Evolutionary conservation across 108 stramenopile species (phyloP), one percentile per base, ranked within the genome.

Genomic region (Fragilaria radians): DNA sequence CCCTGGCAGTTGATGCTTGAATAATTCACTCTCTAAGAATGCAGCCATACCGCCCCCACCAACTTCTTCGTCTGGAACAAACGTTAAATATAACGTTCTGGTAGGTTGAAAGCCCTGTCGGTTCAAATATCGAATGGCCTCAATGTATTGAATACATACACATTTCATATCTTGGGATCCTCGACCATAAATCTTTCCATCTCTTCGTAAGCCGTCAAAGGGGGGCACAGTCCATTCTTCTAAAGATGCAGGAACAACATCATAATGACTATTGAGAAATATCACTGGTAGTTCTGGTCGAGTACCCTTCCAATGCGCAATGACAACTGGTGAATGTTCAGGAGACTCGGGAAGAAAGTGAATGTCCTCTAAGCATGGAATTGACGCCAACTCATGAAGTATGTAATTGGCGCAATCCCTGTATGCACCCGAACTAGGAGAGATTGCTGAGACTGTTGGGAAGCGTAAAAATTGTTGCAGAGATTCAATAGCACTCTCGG

Each of bases 151-250:
- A 5, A 93, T 72, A 48, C 91, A 93, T 7, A 98, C 97, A 73
- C 92, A 94, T 63, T 97, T 97, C 96, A 97, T 97, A 71, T 96
- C 95, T 73, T 96, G 95, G 18, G 94, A 70, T 5, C 97, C 97
- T 47, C 94, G 82, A 23, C 95, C 97, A 66, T 93, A 96, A 14
- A 98, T 86, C 30, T 77, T 77, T 4, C 90, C 95, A 60, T 86
- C 89, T 42, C 76, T 72, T 25, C 79, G 78, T 28, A 78, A 63
- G 0, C 77, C 92, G 1, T 57, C 85, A 70, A 95, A 98, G 21
- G 97, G 91, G 31, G 75, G 72, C 22, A 85, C 71, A 0, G 83
- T 81, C 91, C 91, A 92, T 27, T 76, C 74, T 9, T 65, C 58
- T 7, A 65, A 7, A 19, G 70, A 80, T 26, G 87, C 95, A 0